These are phyloP conservation scores for Camillea tinctor DNA, from an alignment of 2,329 filamentous ascomycete species.

Conservation along the genomic window DNA sequence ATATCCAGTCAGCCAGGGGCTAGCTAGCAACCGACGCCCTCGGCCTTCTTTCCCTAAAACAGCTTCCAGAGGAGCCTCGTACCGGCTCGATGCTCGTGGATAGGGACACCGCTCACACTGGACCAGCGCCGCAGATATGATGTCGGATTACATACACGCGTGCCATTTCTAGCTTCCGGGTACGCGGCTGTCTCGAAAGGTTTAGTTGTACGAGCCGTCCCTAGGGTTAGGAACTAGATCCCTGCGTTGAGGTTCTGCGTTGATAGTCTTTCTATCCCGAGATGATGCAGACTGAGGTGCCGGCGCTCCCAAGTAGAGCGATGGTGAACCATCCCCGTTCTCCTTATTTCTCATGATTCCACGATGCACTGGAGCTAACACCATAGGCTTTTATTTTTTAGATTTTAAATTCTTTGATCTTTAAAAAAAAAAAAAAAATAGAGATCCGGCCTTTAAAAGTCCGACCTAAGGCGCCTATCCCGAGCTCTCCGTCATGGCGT, in stretches of 20 bases:
- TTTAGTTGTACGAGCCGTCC: background rate
- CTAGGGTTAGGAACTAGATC: no score
- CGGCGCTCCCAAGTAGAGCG: constrained; percentile 2
- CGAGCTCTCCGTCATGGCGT: constrained; percentile 40
- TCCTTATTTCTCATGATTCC: constrained; percentile 1
- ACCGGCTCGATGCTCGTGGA: constrained; percentile 9
- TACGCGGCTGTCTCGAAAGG: constrained; percentile 9
- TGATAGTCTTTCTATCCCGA: constrained; percentile 11
- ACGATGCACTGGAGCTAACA: constrained; percentile 4
- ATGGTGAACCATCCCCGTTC: constrained; percentile 3
- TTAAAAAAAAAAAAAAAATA: constrained; percentile 10
- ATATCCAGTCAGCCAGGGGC: constrained; percentile 18
- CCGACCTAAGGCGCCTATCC: constrained; percentile 39
- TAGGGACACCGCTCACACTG: constrained; percentile 3
- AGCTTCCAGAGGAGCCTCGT: constrained; percentile 9
- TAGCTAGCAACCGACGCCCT: constrained; percentile 30
- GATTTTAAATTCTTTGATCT: background rate
- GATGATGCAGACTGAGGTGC: constrained; percentile 13
- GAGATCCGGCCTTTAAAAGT: constrained; percentile 28
- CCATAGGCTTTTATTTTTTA: no score
- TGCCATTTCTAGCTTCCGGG: constrained; percentile 8
- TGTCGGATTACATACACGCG: constrained; percentile 11
- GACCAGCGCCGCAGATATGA: background rate
- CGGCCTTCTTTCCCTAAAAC: constrained; percentile 20
- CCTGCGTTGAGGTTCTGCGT: no score